phyloP scores from a whole-genome alignment of 106 monocot genomes.

The Alisma plantagoaquatica region DNA sequence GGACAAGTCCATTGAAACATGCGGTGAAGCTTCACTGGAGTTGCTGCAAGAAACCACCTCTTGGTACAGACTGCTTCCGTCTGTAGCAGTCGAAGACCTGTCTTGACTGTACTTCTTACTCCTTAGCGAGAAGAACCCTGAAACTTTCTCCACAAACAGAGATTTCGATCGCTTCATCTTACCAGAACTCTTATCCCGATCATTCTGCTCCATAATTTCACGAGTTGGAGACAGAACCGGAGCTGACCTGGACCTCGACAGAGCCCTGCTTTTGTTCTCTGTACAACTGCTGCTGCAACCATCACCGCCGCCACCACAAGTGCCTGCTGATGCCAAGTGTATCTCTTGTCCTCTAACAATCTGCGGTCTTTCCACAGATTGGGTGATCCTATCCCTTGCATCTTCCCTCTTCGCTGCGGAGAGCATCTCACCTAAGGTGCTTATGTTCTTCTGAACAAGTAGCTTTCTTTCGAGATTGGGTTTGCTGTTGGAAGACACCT shows the following conservation, averaged over 20 bases:
- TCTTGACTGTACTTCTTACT: conserved; percentile 61
- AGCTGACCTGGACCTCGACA: conserved; percentile 63
- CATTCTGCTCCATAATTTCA: no score
- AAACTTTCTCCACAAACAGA: conserved; percentile 63
- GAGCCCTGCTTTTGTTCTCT: conserved; percentile 10
- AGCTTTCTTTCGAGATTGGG: conserved; percentile 29
- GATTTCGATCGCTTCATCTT: conserved; percentile 33
- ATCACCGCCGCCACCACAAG: conserved; percentile 16
- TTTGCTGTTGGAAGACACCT: conserved; percentile 18
- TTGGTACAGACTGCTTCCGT: no score
- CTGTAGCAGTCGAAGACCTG: no score
- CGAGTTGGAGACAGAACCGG: conserved; percentile 40
- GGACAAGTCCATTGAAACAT: no score
- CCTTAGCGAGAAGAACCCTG: conserved; percentile 52
- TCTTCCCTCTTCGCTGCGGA: conserved; percentile 35
- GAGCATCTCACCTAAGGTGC: conserved; percentile 87
- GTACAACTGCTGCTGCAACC: conserved; percentile 6
- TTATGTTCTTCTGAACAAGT: conserved; percentile 32
- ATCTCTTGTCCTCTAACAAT: conserved; percentile 19
- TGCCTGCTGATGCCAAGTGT: conserved; percentile 10
- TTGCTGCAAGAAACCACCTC: no score
- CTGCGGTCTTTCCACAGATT: conserved; percentile 10
- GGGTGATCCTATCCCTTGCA: conserved; percentile 20
- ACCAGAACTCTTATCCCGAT: conserved; percentile 13
- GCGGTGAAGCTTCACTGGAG: no score